Base-by-base conservation (phyloP, 192 early-diverging fungal species). In the Helicostylum pulchrum region DNA sequence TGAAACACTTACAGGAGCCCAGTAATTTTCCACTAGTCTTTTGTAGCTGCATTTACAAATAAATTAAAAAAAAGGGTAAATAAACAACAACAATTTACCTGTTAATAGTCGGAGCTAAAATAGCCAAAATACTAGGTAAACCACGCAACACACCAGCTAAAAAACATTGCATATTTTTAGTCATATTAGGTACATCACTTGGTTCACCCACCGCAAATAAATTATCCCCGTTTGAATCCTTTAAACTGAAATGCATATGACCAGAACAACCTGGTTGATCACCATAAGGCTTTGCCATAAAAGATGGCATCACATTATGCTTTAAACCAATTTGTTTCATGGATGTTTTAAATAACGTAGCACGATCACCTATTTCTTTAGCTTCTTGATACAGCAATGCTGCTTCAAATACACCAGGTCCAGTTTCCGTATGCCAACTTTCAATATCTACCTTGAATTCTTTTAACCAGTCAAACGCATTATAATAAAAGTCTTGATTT, bases 251-350 rank as follows among this genome's bases (percentile, higher is more conserved):
- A 76, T 93, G 92, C 11, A 88, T 70, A 68, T 93, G 92, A 11
- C 92, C 92, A 20, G 88, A 90, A 64, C 89, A 91, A 3, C 92
- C 92, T 2, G 92, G 92, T 20, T 88, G 68, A 42, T 86, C 76
- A 0, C 61, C 48, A 62, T 86, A 82, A 1, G 92, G 92, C 59
- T 93, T 93, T 3, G 92, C 92, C 92, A 93, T 93, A 77, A 93
- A 93, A 10, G 82, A 85, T 8, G 92, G 73, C 71, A 90, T 87
- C 45, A 93, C 72, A 2, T 87, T 87, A 58, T 84, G 78, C 39
- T 85, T 74, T 7, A 88, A 46, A 0, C 82, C 90, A 21, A 93
- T 74, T 65, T 90, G 86, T 70, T 93, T 93, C 44, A 79, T 83
- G 0, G 84, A 77, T 9, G 80, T 83, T 57, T 93, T 93, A 76